Evolutionary conservation across 257 asterid species (phyloP), one percentile per base, ranked within the genome.

Genomic region (Fraxinus quadrangulata): DNA sequence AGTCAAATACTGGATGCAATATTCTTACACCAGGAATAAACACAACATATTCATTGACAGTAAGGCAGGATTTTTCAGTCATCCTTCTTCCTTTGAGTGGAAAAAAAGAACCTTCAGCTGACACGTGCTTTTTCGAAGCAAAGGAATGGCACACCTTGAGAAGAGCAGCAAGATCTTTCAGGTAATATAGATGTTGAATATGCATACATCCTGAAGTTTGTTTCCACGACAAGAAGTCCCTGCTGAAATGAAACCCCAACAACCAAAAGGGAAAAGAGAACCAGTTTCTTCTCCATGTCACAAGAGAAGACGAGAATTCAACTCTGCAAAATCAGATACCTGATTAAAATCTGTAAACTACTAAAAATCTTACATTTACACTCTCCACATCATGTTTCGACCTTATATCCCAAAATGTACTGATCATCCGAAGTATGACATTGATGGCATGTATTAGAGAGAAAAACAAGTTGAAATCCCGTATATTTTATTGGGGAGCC

Each of bases 151-250:
- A 47, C 87, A 95, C 99, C 96, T 96, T 79, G 99, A 80, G 75
- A 96, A 96, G 79, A 96, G 96, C 70, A 97, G 97, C 79, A 96
- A 82, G 83, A 96, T 93, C 89, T 93, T 97, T 67, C 92, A 88
- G 77, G 98, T 82, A 96, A 81, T 79, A 90, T 93, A 30, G 99
- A 96, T 45, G 97, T 72, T 82, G 99, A 91, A 80, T 96, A 96
- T 47, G 99, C 98, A 72, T 96, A 96, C 86, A 90, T 56, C 84
- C 97, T 92, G 81, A 96, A 96, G 86, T 96, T 93, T 40, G 99
- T 96, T 85, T 96, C 99, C 84, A 95, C 94, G 5, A 96, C 97
- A 79, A 96, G 96, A 85, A 86, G 92, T 54, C 99, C 99, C 97
- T 94, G 91, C 78, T 23, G 51, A 80, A 74, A 84, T 70, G 70